Evolutionary conservation across 179 eudicot species (phyloP), one percentile per base, ranked within the genome.

Genomic region (Corrigiola litoralis): DNA sequence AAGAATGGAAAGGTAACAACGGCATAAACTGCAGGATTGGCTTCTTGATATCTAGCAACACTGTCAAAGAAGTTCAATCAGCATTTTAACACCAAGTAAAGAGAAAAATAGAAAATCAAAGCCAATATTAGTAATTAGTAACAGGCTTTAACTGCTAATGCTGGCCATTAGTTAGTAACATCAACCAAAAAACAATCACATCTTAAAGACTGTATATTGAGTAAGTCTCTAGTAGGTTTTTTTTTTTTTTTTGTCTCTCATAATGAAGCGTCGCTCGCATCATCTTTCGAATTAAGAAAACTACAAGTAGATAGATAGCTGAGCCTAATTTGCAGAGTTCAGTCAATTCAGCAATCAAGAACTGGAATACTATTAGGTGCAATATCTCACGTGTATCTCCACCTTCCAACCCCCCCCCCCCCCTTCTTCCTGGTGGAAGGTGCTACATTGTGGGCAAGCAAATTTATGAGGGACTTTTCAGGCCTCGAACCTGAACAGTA

Each of bases 1-100:
- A 92, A 90, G 77, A 92, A 92, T 11, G 98, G 98, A 72, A 92
- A 92, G 27, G 98, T 92, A 77, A 92, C 68, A 20, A 90, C 75
- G 17, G 97, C 73, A 81, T 85, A 92, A 61, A 90, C 97, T 63
- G 98, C 94, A 51, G 97, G 98, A 76, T 92, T 92, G 67, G 95
- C 98, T 82, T 92, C 99, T 79, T 86, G 89, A 70, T 94, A 94
- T 79, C 80, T 83, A 37, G 94, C 97, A 74, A 94, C 87, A 73
- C 99, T 94, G 97, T 59, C 67, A 81, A 67, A 69, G 32, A 58
- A 75, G 47, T 37, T 55, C 18, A 41, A 28, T 80, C 53, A 78
- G 73, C 45, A 58, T 34, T 67, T 27, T n/a, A 29, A 46, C 40
- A 69, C 50, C 37, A 49, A 38, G 42, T 5, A 51, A 24, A 66